A percentile compares a stretch with the other conserved stretches of the same genome.
Conservation (phyloP, 345 rosid species). For the Melaleuca alternifolia region DNA sequence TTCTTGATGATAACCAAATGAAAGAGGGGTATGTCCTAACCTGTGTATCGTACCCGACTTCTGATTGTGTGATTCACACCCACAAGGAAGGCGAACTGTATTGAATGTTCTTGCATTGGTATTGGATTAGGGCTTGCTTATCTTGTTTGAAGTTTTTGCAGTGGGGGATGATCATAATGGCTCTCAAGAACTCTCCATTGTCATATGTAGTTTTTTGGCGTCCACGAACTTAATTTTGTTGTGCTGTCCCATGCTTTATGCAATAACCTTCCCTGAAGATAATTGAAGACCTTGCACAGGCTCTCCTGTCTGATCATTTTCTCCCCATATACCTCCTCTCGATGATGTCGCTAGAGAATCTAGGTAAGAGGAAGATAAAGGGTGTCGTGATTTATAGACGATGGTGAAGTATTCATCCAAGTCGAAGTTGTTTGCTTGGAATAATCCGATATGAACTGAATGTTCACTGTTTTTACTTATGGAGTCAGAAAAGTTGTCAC, state of each 20-base stretch:
- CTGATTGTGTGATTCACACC: slow-evolving; percentile 80
- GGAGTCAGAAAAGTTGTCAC: too few relatives aligned
- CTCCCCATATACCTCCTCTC: neutral
- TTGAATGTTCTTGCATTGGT: neutral
- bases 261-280: neutral
- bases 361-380: neutral
- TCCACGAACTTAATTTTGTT: neutral
- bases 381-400: neutral
- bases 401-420: neutral
- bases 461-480: too few relatives aligned
- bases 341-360: neutral
- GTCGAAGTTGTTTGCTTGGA: neutral
- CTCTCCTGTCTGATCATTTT: neutral
- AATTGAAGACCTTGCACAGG: neutral
- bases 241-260: neutral
- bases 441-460: too few relatives aligned
- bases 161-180: neutral
- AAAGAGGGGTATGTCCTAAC: slow-evolving; percentile 59
- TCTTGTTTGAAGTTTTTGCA: neutral
- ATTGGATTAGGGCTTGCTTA: neutral
- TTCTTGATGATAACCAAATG: slow-evolving; percentile 60
- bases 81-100: slow-evolving; percentile 83
- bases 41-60: slow-evolving; percentile 65
- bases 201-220: neutral
- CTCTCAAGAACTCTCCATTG: neutral